These are phyloP conservation scores for Paraconiothyrium brasiliense DNA, from an alignment of 2,329 filamentous ascomycete species.

Conservation along the genomic window DNA sequence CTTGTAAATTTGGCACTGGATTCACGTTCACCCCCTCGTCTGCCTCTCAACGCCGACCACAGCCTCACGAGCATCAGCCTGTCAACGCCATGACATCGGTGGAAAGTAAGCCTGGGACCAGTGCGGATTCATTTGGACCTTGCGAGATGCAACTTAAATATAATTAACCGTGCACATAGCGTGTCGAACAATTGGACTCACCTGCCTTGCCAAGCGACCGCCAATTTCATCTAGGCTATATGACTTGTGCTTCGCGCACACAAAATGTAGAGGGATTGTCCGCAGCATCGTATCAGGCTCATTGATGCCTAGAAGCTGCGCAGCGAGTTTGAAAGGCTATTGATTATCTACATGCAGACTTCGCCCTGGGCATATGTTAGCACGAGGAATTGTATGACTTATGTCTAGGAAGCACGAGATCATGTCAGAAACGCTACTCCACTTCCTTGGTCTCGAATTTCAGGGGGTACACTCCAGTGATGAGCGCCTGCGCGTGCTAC, in stretches of 20 bases:
- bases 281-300: background rate
- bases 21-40: too few species aligned
- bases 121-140: too few species aligned
- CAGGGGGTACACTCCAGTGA: background rate
- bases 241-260: background rate
- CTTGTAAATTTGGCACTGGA: too few species aligned
- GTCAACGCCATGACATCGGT: too few species aligned
- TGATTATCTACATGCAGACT: background rate
- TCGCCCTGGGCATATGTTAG: background rate
- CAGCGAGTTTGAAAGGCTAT: background rate
- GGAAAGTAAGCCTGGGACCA: too few species aligned
- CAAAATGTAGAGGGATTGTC: background rate
- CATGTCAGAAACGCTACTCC: background rate
- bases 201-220: background rate
- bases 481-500: background rate
- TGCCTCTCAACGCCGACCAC: too few species aligned
- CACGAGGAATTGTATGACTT: background rate
- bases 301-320: background rate
- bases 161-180: too few species aligned
- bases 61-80: too few species aligned
- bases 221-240: background rate
- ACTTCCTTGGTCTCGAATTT: background rate
- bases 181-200: too few species aligned
- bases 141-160: too few species aligned
- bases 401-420: background rate